phyloP scores from a whole-genome alignment of 768 basidiomycete genomes.

The Phylloporus arenicola region DNA sequence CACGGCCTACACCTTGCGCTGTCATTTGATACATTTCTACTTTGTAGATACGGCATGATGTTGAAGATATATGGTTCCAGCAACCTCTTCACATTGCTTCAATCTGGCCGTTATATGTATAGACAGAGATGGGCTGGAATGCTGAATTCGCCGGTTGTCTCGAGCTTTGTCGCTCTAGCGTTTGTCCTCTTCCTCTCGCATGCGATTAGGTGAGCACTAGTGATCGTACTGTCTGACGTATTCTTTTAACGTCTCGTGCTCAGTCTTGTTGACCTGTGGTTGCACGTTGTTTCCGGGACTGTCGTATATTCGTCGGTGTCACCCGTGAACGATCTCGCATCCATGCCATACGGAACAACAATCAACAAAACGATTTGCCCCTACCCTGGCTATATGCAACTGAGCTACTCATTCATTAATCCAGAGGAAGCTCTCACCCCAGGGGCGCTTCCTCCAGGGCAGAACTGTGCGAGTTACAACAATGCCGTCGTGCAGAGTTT shows the following conservation, averaged over 20 bases:
- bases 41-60: not conserved
- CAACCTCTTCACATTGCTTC: not conserved
- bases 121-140: not conserved
- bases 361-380: not conserved
- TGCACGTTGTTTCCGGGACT: constrained; percentile 1
- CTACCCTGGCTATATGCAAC: not conserved
- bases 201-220: not conserved
- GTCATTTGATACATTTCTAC: not conserved
- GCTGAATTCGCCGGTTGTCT: not conserved
- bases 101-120: not conserved
- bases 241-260: not conserved
- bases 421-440: not conserved
- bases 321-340: not conserved
- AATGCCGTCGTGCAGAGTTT: not conserved
- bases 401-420: not conserved
- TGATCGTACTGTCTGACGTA: not conserved
- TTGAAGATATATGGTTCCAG: constrained; percentile 5
- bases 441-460: not conserved
- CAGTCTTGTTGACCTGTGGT: constrained; percentile 1
- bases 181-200: constrained; percentile 1
- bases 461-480: constrained; percentile 1
- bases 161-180: not conserved
- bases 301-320: not conserved
- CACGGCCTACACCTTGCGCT: not conserved
- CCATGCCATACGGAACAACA: not conserved